Base-by-base conservation (phyloP, 1,284 basidiomycete species). In the Ceratobasidium sp. region DNA sequence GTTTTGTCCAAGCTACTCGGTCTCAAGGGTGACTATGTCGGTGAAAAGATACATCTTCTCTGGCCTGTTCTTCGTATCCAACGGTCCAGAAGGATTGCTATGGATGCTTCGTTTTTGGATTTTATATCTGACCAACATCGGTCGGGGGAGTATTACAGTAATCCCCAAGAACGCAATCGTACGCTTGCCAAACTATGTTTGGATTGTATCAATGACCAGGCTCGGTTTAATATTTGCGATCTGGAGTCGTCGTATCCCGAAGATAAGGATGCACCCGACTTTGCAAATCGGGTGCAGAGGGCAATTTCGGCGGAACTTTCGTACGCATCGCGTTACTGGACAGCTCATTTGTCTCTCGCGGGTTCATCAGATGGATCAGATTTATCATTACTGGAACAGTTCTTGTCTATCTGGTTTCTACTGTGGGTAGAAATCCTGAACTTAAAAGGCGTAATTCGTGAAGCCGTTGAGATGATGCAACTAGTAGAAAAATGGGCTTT, bases 91-190 rank as follows among this genome's bases (percentile, higher is more conserved):
- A 41, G 33, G 19, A n/a, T 56, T 2, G 21, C 54, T 21, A 46
- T 64, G n/a, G 59, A 70, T 36, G 27, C 29, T 1, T 70, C 69
- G 16, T 70, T 70, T 14, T 33, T 30, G 1, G 53, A 66, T 16
- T 70, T 46, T 36, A 21, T 70, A 23, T 52, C 46, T 6, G 56
- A 70, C n/a, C 25, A 9, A 7, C 11, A 33, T 14, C 27, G 69
- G 14, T 64, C 59, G 13, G 21, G 30, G n/a, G 19, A 66, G 19
- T 54, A 25, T 16, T 21, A 47, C 21, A 47, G 57, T 19, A 44
- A 59, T 23, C 14, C 41, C 1, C 1, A 14, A 13, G 14, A 16
- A 29, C 7, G 47, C 27, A 47, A 30, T 23, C 4, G 13, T 14
- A 27, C 11, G 6, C 50, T 69, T 19, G 52, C 42, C 14, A 25